Conservation (phyloP, 306 rosid species). For the Rosa chinensis region DNA sequence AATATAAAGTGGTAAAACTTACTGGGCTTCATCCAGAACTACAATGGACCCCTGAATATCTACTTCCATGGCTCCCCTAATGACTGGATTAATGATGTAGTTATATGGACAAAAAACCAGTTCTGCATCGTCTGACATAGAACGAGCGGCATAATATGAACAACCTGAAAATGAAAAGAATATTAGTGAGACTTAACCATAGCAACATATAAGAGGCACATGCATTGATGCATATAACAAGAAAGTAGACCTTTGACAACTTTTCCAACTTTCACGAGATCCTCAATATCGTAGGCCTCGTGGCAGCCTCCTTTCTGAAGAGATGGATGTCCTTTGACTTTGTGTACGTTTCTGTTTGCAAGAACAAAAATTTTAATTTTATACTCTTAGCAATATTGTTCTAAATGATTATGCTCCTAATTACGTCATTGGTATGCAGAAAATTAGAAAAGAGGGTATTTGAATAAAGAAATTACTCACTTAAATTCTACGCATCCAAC, state of each 20-base stretch:
- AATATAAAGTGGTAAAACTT: slow-evolving; percentile 31
- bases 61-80: slow-evolving; percentile 91
- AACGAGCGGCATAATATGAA: slow-evolving; percentile 91
- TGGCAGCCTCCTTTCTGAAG: slow-evolving; percentile 91
- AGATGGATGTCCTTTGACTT: slow-evolving; percentile 80
- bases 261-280: slow-evolving; percentile 83
- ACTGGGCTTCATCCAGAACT: slow-evolving; percentile 94
- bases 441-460: slow-evolving; percentile 8
- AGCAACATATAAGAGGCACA: background rate
- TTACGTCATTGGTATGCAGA: slow-evolving; percentile 15
- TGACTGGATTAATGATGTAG: slow-evolving; percentile 86
- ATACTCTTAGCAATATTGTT: background rate
- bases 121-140: slow-evolving; percentile 80
- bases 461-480: slow-evolving; percentile 48
- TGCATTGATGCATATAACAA: background rate
- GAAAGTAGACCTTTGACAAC: slow-evolving; percentile 61
- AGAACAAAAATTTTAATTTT: background rate
- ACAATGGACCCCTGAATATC: slow-evolving; percentile 82
- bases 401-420: background rate
- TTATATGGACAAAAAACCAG: slow-evolving; percentile 92
- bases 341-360: slow-evolving; percentile 58
- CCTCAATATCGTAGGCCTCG: slow-evolving; percentile 91
- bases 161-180: slow-evolving; percentile 55
- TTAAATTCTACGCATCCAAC: slow-evolving; percentile 77
- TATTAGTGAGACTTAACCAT: slow-evolving; percentile 3